A percentile compares a stretch with the other conserved stretches of the same genome.
Conservation (phyloP, 306 rosid genomes). For the Cicer bijugum region DNA sequence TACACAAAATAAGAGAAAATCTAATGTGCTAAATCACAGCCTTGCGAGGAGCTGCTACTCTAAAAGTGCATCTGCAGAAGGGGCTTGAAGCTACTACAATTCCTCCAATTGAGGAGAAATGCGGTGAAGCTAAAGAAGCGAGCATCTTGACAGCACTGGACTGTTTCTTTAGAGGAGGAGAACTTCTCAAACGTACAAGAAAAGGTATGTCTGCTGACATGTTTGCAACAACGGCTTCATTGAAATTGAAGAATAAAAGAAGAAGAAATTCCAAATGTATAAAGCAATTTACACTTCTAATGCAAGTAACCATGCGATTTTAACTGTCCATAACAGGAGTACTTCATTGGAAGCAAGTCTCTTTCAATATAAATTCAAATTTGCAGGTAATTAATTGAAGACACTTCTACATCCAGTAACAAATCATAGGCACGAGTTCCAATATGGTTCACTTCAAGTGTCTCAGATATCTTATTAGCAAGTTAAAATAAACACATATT, state of each 20-base stretch:
- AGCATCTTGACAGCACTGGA: slow-evolving; percentile 62
- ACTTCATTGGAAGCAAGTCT: slow-evolving; percentile 96
- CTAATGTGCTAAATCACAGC: slow-evolving; percentile 55
- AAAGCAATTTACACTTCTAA: slow-evolving; percentile 23
- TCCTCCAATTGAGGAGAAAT: slow-evolving; percentile 63
- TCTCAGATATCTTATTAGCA: no score
- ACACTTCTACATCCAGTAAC: slow-evolving; percentile 23
- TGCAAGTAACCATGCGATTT: slow-evolving; percentile 25
- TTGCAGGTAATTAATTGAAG: slow-evolving; percentile 70
- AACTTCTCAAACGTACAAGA: slow-evolving; percentile 93
- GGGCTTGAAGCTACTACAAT: slow-evolving; percentile 67
- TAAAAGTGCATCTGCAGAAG: slow-evolving; percentile 70
- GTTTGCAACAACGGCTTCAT: slow-evolving; percentile 20
- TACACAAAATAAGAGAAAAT: slow-evolving; percentile 9
- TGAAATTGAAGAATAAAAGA: not conserved
- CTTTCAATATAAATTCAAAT: slow-evolving; percentile 75
- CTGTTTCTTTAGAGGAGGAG: slow-evolving; percentile 75
- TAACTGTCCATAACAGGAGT: slow-evolving; percentile 65
- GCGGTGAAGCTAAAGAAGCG: slow-evolving; percentile 66
- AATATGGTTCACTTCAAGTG: not conserved
- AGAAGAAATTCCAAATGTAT: not conserved
- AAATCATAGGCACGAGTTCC: slow-evolving; percentile 31
- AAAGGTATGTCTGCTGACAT: slow-evolving; percentile 62
- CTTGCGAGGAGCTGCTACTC: slow-evolving; percentile 81
- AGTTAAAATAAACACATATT: no score